Conservation (phyloP, 2,329 filamentous ascomycete genomes). For the Penicillium oxalicum region DNA sequence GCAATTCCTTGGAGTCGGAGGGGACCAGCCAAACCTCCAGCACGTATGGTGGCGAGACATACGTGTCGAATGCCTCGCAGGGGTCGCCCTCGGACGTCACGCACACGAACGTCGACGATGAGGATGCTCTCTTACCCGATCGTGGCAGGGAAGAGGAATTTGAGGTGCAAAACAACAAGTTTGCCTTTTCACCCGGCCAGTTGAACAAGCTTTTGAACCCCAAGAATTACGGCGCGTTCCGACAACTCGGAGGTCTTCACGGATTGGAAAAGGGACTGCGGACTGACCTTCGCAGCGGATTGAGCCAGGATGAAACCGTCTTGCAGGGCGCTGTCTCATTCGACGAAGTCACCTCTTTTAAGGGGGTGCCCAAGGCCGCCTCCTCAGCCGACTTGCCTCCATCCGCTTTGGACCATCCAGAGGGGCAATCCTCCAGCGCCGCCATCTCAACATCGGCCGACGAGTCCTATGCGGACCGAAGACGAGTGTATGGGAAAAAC, state of each 20-base stretch:
- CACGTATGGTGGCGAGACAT: conserved; percentile 51
- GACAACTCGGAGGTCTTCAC: conserved; percentile 64
- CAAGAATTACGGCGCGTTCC: conserved; percentile 69
- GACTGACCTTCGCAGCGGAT: conserved; percentile 58
- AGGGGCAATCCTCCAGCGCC: conserved; percentile 6
- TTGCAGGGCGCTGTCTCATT: conserved; percentile 63
- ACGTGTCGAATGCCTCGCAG: conserved; percentile 41
- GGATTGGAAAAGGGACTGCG: conserved; percentile 69
- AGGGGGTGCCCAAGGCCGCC: conserved; percentile 25
- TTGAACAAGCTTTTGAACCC: conserved; percentile 73
- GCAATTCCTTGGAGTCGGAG: conserved; percentile 60
- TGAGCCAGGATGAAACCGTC: conserved; percentile 63
- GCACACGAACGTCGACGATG: conserved; percentile 51
- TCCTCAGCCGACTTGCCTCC: conserved; percentile 15
- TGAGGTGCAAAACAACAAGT: conserved; percentile 59
- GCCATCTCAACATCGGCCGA: conserved; percentile 21
- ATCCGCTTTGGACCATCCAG: conserved; percentile 3
- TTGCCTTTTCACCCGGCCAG: conserved; percentile 68
- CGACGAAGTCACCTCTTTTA: conserved; percentile 47
- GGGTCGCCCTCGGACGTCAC: conserved; percentile 40
- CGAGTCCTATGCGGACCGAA: conserved; percentile 55
- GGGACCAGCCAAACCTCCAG: conserved; percentile 49
- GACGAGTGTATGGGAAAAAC: conserved; percentile 64
- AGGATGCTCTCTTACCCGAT: conserved; percentile 62
- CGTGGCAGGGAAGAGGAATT: conserved; percentile 67